Percentiles rank a stretch among this genome's conserved stretches.
phyloP scores from a whole-genome alignment of 202 grass and related monocot genomes.

The Panicum hallii region DNA sequence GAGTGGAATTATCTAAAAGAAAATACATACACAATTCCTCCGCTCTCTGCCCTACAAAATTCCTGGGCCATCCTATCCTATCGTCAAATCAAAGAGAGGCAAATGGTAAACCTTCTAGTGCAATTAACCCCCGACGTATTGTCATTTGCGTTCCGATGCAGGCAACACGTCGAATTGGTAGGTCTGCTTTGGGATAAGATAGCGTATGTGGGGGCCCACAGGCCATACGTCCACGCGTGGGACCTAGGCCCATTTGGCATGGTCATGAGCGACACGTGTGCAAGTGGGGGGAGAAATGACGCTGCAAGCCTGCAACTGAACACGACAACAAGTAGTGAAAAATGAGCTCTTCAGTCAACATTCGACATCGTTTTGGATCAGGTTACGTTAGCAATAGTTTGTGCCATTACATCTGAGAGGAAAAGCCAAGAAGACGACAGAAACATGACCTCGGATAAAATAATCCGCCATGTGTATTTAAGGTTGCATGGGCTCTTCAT shows the following conservation, averaged over 20 bases:
- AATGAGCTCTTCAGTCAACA: neutral
- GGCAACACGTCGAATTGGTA: neutral
- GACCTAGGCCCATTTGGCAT: neutral
- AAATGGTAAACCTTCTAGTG: neutral
- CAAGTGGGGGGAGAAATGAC: neutral
- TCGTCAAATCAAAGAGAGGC: too few relatives aligned
- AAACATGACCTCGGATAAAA: neutral
- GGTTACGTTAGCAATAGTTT: neutral
- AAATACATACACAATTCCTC: too few relatives aligned
- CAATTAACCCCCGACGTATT: neutral
- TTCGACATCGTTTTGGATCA: neutral
- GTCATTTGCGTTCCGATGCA: neutral
- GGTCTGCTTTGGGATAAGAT: conserved; percentile 31
- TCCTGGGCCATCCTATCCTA: too few relatives aligned
- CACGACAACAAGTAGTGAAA: neutral
- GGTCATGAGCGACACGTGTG: conserved; percentile 21
- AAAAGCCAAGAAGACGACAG: neutral
- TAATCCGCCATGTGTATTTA: too few relatives aligned
- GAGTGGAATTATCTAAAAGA: too few relatives aligned
- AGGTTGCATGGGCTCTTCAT: too few relatives aligned
- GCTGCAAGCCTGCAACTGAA: neutral
- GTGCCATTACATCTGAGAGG: neutral
- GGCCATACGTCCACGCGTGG: neutral
- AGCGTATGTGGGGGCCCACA: neutral
- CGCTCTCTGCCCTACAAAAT: too few relatives aligned